Conservation (phyloP, 2,329 filamentous ascomycete genomes). For the Cercospora janseana region DNA sequence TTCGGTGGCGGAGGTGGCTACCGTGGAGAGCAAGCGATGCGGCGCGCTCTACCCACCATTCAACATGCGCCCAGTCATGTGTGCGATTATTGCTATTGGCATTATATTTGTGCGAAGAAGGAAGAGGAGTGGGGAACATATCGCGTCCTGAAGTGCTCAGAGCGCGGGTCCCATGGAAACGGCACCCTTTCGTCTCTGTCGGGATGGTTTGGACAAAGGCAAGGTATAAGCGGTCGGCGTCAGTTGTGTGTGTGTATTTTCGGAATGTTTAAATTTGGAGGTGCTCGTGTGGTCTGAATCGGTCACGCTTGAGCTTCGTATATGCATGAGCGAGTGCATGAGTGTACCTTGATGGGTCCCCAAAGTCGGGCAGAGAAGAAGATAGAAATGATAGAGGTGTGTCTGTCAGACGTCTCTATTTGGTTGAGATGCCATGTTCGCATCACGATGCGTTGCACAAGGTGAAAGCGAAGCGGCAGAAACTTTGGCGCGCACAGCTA, state of each 20-base stretch:
- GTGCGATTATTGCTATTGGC: not conserved
- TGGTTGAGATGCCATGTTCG: too few species aligned
- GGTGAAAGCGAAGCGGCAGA: too few species aligned
- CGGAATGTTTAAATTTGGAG: conserved; percentile 17
- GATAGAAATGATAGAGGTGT: not conserved
- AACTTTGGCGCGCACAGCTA: too few species aligned
- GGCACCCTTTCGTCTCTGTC: too few species aligned
- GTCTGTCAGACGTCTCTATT: too few species aligned
- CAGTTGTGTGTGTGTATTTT: not conserved
- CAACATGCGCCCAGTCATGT: conserved; percentile 19
- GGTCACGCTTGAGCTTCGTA: conserved; percentile 19
- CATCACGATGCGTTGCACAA: too few species aligned
- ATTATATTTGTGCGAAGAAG: not conserved
- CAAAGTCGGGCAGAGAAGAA: not conserved
- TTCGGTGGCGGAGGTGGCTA: not conserved
- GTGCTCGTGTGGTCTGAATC: conserved; percentile 19
- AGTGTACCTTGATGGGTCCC: too few species aligned
- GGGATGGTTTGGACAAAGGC: too few species aligned
- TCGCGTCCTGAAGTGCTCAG: conserved; percentile 1
- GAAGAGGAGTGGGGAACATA: too few species aligned
- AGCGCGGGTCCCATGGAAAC: too few species aligned
- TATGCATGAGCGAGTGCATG: too few species aligned
- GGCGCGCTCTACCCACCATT: conserved; percentile 7
- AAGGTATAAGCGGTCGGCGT: too few species aligned
- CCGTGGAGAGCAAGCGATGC: not conserved